phyloP scores from a whole-genome alignment of 306 rosid genomes.

The Delonix regia region DNA sequence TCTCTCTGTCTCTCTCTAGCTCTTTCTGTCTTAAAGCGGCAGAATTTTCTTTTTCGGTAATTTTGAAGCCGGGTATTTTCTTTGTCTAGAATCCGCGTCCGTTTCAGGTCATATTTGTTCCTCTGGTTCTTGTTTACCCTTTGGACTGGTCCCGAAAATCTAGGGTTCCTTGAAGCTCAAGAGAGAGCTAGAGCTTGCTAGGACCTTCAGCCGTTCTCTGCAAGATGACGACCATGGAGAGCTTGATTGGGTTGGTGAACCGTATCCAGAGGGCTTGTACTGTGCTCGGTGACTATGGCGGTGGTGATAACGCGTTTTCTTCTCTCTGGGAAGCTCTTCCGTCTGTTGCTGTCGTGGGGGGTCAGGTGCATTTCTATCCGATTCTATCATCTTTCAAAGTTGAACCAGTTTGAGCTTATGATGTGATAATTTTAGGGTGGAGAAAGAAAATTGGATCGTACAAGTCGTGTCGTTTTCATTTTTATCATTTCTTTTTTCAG shows the following conservation, averaged over 20 bases:
- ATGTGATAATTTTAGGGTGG: background rate
- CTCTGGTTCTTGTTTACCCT: background rate
- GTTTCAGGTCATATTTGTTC: background rate
- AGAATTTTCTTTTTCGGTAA: background rate
- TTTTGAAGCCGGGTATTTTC: background rate
- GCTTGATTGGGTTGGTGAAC: conserved; percentile 93
- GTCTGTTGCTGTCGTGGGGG: conserved; percentile 94
- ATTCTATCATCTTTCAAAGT: background rate
- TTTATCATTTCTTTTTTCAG: background rate
- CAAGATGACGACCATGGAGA: conserved; percentile 88
- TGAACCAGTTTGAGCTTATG: background rate
- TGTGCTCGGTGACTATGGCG: conserved; percentile 92
- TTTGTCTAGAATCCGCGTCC: background rate
- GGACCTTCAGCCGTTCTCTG: background rate
- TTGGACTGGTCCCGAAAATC: conserved; percentile 5
- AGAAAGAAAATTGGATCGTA: background rate
- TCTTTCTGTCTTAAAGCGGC: background rate
- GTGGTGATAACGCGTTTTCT: conserved; percentile 59
- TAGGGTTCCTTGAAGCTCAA: conserved; percentile 40
- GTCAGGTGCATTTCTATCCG: conserved; percentile 61
- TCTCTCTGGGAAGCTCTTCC: conserved; percentile 99
- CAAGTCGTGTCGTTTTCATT: background rate
- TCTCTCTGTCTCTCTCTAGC: background rate
- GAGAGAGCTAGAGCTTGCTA: background rate
- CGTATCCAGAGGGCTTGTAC: conserved; percentile 95